These are phyloP conservation scores for Neltuma alba DNA, from an alignment of 306 rosid species.

Conservation along the genomic window DNA sequence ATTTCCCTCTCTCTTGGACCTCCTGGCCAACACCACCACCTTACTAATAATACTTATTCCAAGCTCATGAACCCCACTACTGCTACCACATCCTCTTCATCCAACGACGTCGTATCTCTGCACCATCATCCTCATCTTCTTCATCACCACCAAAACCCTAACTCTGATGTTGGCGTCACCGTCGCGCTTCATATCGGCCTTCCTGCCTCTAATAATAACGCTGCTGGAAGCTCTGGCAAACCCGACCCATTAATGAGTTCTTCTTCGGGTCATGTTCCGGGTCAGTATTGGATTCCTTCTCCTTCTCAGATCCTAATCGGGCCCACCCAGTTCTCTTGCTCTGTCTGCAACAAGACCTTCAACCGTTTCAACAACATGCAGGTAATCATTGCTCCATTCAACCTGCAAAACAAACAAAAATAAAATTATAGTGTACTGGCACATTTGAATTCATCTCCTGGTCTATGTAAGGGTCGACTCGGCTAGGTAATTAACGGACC, in stretches of 20 bases:
- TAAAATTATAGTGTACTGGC: background rate
- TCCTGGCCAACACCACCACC: constrained; percentile 57
- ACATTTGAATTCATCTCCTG: background rate
- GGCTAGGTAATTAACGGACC: background rate
- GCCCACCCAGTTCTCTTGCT: constrained; percentile 95
- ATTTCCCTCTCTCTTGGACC: constrained; percentile 77
- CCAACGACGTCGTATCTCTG: background rate
- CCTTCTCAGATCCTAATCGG: constrained; percentile 93
- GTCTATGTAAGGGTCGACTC: background rate
- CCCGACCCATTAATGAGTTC: constrained; percentile 26
- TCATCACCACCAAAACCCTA: constrained; percentile 41
- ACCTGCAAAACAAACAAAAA: background rate
- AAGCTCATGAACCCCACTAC: background rate
- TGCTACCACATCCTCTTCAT: background rate
- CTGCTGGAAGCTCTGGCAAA: background rate
- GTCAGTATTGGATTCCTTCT: constrained; percentile 93
- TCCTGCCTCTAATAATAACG: constrained; percentile 28
- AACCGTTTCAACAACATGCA: constrained; percentile 98
- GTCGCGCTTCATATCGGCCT: constrained; percentile 85
- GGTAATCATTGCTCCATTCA: constrained; percentile 44
- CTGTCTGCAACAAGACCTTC: constrained; percentile 91
- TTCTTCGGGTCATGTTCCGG: constrained; percentile 24
- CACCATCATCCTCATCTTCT: background rate
- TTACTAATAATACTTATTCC: background rate
- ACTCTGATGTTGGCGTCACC: constrained; percentile 55